Percentiles rank a stretch among this genome's conserved stretches.
Conservation (phyloP, 2,329 filamentous ascomycete species). For the Sporothrix sp. region DNA sequence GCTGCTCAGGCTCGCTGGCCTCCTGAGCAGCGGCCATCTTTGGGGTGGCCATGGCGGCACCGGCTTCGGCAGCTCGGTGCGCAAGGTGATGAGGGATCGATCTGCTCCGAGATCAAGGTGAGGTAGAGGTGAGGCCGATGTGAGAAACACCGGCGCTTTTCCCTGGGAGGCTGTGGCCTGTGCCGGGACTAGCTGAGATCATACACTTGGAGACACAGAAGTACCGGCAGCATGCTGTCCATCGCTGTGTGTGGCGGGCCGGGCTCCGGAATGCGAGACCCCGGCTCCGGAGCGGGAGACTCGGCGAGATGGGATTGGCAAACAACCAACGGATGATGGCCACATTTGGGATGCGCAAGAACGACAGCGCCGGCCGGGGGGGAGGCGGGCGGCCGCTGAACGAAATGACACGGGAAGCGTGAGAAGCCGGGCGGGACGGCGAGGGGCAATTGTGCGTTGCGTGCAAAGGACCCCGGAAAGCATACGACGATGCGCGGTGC, state of each 20-base stretch:
- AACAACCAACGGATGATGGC: slow-evolving; percentile 12
- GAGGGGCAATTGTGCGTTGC: background rate
- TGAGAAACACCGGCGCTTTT: background rate
- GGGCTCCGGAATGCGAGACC: background rate
- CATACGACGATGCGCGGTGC: background rate
- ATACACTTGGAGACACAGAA: slow-evolving; percentile 12
- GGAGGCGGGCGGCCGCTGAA: background rate
- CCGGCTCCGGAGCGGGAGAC: slow-evolving; percentile 12
- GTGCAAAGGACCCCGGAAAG: slow-evolving; percentile 3
- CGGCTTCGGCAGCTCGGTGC: background rate
- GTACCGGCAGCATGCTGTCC: slow-evolving; percentile 13
- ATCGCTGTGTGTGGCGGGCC: slow-evolving; percentile 14
- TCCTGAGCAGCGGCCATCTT: slow-evolving; percentile 7
- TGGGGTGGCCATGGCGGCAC: background rate
- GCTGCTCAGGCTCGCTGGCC: slow-evolving; percentile 13
- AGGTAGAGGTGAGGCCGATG: background rate
- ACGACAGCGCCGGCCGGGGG: background rate
- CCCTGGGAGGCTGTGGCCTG: background rate
- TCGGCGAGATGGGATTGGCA: slow-evolving; percentile 10
- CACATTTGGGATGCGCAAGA: slow-evolving; percentile 14
- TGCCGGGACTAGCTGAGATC: slow-evolving; percentile 17
- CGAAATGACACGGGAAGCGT: background rate
- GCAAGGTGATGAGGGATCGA: too few species aligned
- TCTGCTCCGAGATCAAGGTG: slow-evolving; percentile 6
- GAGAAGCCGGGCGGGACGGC: background rate